phyloP scores from a whole-genome alignment of 2,329 filamentous ascomycete genomes.

The Arthrobotrys conoides region DNA sequence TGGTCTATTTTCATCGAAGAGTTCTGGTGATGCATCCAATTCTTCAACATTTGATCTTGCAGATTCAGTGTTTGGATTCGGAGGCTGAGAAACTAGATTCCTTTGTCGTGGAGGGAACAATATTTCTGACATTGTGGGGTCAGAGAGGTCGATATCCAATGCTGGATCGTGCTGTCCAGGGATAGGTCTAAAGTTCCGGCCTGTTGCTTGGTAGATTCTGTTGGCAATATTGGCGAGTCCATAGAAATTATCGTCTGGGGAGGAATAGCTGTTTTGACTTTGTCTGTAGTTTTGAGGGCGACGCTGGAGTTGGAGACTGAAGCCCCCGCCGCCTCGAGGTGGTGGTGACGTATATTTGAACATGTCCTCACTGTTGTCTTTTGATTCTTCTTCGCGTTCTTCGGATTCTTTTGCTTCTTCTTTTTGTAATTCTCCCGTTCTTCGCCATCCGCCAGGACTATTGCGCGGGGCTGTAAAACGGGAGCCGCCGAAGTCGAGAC shows the following conservation, averaged over 20 bases:
- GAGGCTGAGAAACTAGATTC: background rate
- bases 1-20: background rate
- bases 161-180: too few relatives aligned
- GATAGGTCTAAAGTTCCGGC: too few relatives aligned
- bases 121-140: too few relatives aligned
- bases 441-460: background rate
- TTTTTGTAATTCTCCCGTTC: background rate
- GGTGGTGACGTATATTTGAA: background rate
- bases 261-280: too few relatives aligned
- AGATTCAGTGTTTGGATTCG: background rate
- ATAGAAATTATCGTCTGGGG: too few relatives aligned
- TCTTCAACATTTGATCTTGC: background rate
- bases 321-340: background rate
- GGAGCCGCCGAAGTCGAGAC: too few relatives aligned
- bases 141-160: too few relatives aligned
- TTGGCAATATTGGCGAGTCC: too few relatives aligned
- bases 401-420: conserved; percentile 1
- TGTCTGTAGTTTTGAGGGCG: background rate
- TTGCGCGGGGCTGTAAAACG: background rate
- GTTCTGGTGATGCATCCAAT: background rate
- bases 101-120: background rate
- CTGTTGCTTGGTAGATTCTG: too few relatives aligned
- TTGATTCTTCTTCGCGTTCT: conserved; percentile 5
- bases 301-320: background rate
- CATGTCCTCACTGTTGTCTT: background rate